A percentile compares a stretch with the other conserved stretches of the same genome.
Conservation (phyloP, 192 early-diverging fungal genomes). For the Coemansia javaensis region DNA sequence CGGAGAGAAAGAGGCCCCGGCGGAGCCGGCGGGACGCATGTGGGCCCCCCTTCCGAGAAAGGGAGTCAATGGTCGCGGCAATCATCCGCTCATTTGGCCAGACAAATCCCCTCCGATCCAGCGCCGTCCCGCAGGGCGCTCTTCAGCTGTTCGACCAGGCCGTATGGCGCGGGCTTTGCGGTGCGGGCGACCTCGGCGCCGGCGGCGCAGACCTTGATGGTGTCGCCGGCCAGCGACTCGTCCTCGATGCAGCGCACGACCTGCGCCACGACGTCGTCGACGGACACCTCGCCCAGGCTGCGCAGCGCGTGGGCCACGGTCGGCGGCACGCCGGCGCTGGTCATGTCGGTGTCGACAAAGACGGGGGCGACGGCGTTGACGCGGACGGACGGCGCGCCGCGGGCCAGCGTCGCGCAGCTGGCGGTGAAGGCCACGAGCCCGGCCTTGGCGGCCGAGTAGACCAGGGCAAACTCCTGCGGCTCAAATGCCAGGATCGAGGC, state of each 20-base stretch:
- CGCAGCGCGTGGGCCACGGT: slow-evolving; percentile 13
- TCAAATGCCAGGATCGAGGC: slow-evolving; percentile 69
- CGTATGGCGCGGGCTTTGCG: slow-evolving; percentile 33
- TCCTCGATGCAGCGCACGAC: slow-evolving; percentile 59
- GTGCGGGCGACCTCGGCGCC: slow-evolving; percentile 27
- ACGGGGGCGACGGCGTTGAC: slow-evolving; percentile 64
- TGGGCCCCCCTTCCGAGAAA: too few relatives aligned
- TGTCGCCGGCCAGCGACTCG: slow-evolving; percentile 51
- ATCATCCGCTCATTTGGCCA: too few relatives aligned
- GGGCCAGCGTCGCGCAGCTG: slow-evolving; percentile 41
- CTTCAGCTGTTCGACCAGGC: not conserved
- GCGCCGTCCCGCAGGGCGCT: too few relatives aligned
- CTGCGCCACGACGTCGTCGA: slow-evolving; percentile 54
- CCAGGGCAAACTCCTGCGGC: slow-evolving; percentile 54
- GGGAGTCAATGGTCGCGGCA: too few relatives aligned
- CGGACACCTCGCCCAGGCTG: slow-evolving; percentile 25
- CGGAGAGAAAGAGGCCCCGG: too few relatives aligned
- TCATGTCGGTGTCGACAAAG: slow-evolving; percentile 54
- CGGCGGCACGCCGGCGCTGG: slow-evolving; percentile 11
- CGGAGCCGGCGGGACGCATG: too few relatives aligned
- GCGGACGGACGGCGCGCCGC: slow-evolving; percentile 42
- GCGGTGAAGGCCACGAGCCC: slow-evolving; percentile 64
- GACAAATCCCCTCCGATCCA: too few relatives aligned
- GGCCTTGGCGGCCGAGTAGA: slow-evolving; percentile 74
- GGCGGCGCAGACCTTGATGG: slow-evolving; percentile 39